Evolutionary conservation across 2,329 filamentous ascomycete species (phyloP), one percentile per base, ranked within the genome.

Genomic region (Calonectria pseudoturangicola): DNA sequence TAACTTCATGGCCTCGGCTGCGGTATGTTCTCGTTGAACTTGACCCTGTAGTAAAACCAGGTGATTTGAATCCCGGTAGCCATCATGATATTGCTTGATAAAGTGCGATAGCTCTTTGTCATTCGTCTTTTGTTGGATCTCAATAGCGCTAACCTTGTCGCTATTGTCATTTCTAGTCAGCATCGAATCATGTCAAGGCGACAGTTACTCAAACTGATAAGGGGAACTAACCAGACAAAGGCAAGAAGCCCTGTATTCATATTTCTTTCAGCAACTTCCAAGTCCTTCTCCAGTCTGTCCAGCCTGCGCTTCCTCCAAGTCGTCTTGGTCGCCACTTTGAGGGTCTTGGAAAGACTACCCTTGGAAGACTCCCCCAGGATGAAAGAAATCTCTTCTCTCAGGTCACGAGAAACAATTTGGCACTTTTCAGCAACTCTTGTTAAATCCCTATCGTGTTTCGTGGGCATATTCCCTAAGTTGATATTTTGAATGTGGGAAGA

Each of bases 241-340:
- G 48, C 21, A 28, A 71, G 56, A 51, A 73, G 56, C 9, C 64
- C 68, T 10, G 36, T 66, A 15, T 73, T 47, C 72, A 73, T 73
- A 4, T 64, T 30, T 15, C 21, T 63, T 43, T 73, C 63, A 7
- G 30, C 48, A 18, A 48, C 28, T 4, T 12, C 65, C 1, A 79
- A 58, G 10, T 66, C 72, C n/a, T 67, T 73, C 33, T 79, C 74
- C 3, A 79, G 13, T 8, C 51, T 70, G 0, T 76, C 64, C n/a
- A 81, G 67, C 1, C 77, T 68, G 2, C 63, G 36, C 43, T 74
- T 78, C n/a, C 78, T 67, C 79, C 79, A 79, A 3, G 33, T 70
- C 1, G 68, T 74, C 60, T 79, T 80, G 3, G 70, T 56, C 1
- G 72, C 72, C 2, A 73, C 58, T 43, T 68, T 72, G 25, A 72